Conservation (phyloP, 805 yeast species). For the Pichia eremophila region DNA sequence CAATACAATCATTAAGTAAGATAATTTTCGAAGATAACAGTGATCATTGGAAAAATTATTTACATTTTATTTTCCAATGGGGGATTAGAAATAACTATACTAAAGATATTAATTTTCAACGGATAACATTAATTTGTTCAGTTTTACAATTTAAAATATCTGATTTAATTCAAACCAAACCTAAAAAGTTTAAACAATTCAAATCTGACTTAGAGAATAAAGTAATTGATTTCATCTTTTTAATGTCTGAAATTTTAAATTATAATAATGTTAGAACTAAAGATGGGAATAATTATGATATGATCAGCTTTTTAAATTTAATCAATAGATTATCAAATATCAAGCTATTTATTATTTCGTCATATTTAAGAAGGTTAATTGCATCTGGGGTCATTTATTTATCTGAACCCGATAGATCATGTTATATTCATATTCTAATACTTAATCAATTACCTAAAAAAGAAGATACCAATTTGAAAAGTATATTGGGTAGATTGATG, state of each 20-base stretch:
- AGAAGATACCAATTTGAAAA: constrained; percentile 30
- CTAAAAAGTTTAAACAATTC: constrained; percentile 18
- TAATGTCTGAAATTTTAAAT: constrained; percentile 22
- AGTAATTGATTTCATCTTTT: constrained; percentile 26
- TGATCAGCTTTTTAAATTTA: constrained; percentile 32
- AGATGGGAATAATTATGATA: constrained; percentile 12
- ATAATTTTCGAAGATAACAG: constrained; percentile 20
- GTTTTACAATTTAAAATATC: constrained; percentile 18
- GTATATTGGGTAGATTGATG: constrained; percentile 22
- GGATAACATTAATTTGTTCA: constrained; percentile 20
- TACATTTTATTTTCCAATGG: constrained; percentile 23
- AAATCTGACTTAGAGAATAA: constrained; percentile 24
- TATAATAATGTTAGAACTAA: constrained; percentile 9
- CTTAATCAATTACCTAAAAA: constrained; percentile 50
- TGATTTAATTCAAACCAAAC: constrained; percentile 14
- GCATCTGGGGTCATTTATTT: constrained; percentile 78
- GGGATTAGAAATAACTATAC: constrained; percentile 19
- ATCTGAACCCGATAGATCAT: constrained; percentile 40
- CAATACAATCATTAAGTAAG: constrained; percentile 13
- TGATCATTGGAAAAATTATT: constrained; percentile 19
- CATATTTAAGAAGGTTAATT: constrained; percentile 70
- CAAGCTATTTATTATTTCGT: constrained; percentile 45
- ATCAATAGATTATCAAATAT: constrained; percentile 40
- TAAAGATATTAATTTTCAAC: constrained; percentile 6
- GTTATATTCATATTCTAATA: constrained; percentile 43